Percentiles rank a stretch among this genome's conserved stretches.
Conservation (phyloP, 352 stramenopile species). For the Halophytophthora batemanensis region DNA sequence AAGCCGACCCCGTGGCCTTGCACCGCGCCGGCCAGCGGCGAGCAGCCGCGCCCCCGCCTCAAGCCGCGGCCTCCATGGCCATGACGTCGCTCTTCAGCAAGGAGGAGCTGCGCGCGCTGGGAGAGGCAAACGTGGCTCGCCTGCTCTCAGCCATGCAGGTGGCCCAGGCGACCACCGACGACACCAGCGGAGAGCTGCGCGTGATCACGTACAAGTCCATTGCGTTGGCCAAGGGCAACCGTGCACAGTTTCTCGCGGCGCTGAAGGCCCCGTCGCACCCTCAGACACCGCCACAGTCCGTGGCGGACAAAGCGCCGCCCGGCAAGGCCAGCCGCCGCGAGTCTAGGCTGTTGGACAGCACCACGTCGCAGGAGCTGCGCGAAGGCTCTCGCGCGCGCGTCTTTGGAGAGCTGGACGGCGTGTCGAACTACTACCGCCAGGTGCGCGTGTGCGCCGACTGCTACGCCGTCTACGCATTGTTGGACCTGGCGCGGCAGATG, state of each 20-base stretch:
- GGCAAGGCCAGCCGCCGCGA: conserved; percentile 11
- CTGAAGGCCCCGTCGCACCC: conserved; percentile 8
- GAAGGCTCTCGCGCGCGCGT: conserved; percentile 45
- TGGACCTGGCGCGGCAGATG: conserved; percentile 68
- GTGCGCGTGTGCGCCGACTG: conserved; percentile 84
- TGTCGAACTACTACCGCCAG: conserved; percentile 80
- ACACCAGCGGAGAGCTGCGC: conserved; percentile 27
- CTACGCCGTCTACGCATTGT: conserved; percentile 82
- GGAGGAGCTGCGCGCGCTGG: conserved; percentile 37
- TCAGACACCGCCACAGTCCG: conserved; percentile 3
- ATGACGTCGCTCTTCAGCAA: conserved; percentile 52
- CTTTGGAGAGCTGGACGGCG: conserved; percentile 51
- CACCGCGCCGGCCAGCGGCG: conserved; percentile 11
- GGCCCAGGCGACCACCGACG: conserved; percentile 13
- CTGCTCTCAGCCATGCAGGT: conserved; percentile 43
- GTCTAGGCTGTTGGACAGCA: conserved; percentile 45
- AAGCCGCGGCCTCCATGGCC: conserved; percentile 27
- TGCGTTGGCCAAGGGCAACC: conserved; percentile 58
- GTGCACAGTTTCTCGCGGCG: conserved; percentile 30
- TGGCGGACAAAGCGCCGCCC: neutral
- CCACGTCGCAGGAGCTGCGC: conserved; percentile 49
- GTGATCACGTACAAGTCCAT: conserved; percentile 83
- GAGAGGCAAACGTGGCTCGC: conserved; percentile 31
- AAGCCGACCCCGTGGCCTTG: neutral
- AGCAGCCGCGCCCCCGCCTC: conserved; percentile 11